Base-by-base conservation (phyloP, 225 moss, liverwort and hornwort species). In the Bryum argenteum region DNA sequence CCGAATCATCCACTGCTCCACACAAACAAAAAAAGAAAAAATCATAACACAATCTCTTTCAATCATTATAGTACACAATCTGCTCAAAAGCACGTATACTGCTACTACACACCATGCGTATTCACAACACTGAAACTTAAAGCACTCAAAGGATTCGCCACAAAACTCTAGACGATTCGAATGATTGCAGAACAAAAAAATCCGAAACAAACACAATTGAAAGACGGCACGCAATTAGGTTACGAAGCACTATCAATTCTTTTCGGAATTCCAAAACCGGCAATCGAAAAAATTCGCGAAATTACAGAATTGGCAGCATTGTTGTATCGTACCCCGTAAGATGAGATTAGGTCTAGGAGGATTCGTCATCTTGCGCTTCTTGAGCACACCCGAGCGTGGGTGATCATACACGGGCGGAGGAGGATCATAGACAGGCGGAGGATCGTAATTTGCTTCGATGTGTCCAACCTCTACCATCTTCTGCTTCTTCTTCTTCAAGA, bases 1-100 rank as follows among this genome's bases (percentile, higher is more conserved):
- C 87, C 3, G 91, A 91, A 78, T 91, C 91, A 66, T 89, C 89
- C 67, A 74, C 89, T 80, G 60, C 63, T 68, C 56, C 71, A 42
- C 33, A 69, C 57, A 68, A 20, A 19, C 63, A 68, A 20, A 19
- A 28, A 42, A 24, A 51, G 11, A 73, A 0, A 51, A 41, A 40
- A 73, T 24, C n/a, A 65, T 58, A 70, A 45, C 8, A n/a, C 21
- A 12, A 65, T 23, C 20, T 45, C 43, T 10, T 48, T 6, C 18
- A 65, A 14, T 45, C 47, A 39, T 60, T 60, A 58, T 60, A 60
- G 38, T 38, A 18, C 38, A 9, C 19, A 60, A 59, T 59, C 17
- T 37, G 17, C 37, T 37, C 37, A 59, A 60, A 33, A n/a, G 59
- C 37, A 59, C 59, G 11, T 45, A 45, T 45, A 59, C 17, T 59